Evolutionary conservation across 2,329 filamentous ascomycete genomes (phyloP).

Genomic region (Macrophomina phaseolina): DNA sequence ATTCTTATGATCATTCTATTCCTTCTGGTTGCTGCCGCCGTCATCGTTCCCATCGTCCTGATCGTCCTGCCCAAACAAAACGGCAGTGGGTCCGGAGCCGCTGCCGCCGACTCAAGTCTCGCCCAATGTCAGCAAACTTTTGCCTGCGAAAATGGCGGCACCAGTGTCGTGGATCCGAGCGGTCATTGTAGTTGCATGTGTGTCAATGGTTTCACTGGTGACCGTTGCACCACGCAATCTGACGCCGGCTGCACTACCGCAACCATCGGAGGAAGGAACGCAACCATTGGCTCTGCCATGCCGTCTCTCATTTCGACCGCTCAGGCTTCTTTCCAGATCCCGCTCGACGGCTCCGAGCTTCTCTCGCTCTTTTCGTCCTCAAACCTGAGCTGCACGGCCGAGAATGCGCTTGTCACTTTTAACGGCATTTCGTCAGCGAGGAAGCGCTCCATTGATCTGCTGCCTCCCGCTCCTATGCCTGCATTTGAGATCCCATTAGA

Average conservation of each 20-base stretch:
- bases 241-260: constrained; percentile 64
- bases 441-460: constrained; percentile 26
- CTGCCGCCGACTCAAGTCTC: constrained; percentile 22
- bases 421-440: constrained; percentile 53
- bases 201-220: constrained; percentile 81
- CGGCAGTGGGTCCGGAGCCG: constrained; percentile 29
- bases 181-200: constrained; percentile 82
- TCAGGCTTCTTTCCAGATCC: constrained; percentile 73
- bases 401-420: constrained; percentile 90
- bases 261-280: constrained; percentile 53
- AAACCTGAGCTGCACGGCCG: constrained; percentile 78
- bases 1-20: constrained; percentile 69
- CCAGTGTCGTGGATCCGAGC: constrained; percentile 70
- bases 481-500: not conserved
- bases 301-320: constrained; percentile 73
- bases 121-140: constrained; percentile 64
- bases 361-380: constrained; percentile 76
- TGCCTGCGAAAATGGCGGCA: constrained; percentile 80
- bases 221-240: constrained; percentile 57
- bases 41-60: constrained; percentile 76
- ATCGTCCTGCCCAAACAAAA: constrained; percentile 62
- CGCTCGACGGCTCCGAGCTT: constrained; percentile 72
- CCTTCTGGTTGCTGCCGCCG: constrained; percentile 76
- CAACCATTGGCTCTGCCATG: constrained; percentile 80
- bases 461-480: constrained; percentile 8